Base-by-base conservation (phyloP, 257 asterid genomes). In the Penstemon barbatus region DNA sequence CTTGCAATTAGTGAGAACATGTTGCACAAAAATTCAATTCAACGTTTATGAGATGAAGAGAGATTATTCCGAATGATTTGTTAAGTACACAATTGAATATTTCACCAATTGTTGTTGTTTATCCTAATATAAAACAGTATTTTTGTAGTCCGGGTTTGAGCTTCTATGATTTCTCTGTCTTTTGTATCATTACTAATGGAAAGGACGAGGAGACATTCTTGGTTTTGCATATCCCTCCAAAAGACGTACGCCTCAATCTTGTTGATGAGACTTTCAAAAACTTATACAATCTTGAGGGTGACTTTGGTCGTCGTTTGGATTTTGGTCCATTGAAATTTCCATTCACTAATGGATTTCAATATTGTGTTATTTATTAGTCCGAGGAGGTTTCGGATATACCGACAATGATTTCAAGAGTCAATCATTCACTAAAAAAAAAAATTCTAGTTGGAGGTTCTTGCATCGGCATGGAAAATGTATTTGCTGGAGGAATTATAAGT, bases 11-110 rank as follows among this genome's bases (percentile, higher is more conserved):
- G 69, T 74, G 9, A 73, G 74, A 36, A 52, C 7, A 0, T 37
- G 9, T 0, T 63, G 42, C 25, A 41, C 49, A 25, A 4, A 12
- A 0, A 8, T 55, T 5, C 45, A 50, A 45, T 76, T 82, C 49
- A 57, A 55, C 46, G 80, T 74, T 4, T 76, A 67, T 65, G 84
- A 82, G 65, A 67, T 79, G 82, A 64, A 46, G 50, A 76, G 71
- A 52, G 84, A 79, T 45, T 71, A 75, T 18, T 79, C 84, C 0
- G 84, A 55, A 56, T 78, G 86, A 1, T 19, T 19, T 19, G 25
- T 19, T 19, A 19, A 19, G 25, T 19, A 19, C 25, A 19, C 25
- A 19, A 19, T 19, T 19, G 25, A 19, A n/a, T 19, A 0, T 19
- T 19, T 19, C 25, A 19, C 25, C 25, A 19, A 19, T 19, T 19